A percentile compares a stretch with the other conserved stretches of the same genome.
These are phyloP conservation scores for Bacterosira constricta DNA, from an alignment of 108 stramenopile genomes.

Conservation along the genomic window DNA sequence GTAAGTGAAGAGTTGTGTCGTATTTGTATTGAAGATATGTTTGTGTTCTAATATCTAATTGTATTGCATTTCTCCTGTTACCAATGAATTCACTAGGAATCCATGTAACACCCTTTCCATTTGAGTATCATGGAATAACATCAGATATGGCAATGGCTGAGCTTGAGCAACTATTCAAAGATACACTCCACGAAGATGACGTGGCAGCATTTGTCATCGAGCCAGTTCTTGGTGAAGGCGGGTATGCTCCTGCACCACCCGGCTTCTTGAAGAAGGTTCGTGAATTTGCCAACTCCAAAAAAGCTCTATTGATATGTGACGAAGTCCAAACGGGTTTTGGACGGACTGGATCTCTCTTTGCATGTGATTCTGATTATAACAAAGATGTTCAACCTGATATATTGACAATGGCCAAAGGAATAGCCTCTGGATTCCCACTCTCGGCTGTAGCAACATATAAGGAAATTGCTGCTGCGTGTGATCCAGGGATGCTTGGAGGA, in stretches of 20 bases:
- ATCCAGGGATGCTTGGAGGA: slow-evolving; percentile 67
- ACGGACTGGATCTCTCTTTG: slow-evolving; percentile 91
- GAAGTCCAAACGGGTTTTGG: slow-evolving; percentile 98
- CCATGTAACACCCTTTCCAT: slow-evolving; percentile 53
- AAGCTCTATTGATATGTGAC: slow-evolving; percentile 91
- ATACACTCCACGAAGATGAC: slow-evolving; percentile 51
- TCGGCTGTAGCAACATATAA: slow-evolving; percentile 60
- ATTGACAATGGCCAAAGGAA: slow-evolving; percentile 74
- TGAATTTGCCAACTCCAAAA: slow-evolving; percentile 58
- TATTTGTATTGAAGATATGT: not conserved
- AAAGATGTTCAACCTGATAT: slow-evolving; percentile 60
- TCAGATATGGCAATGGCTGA: slow-evolving; percentile 38
- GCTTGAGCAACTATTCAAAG: slow-evolving; percentile 50
- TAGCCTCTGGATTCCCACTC: slow-evolving; percentile 72
- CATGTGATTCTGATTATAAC: slow-evolving; percentile 66
- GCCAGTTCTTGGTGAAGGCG: slow-evolving; percentile 71
- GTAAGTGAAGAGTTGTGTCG: no score
- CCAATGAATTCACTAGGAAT: slow-evolving; percentile 8
- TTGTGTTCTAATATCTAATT: not conserved
- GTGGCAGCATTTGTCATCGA: slow-evolving; percentile 65
- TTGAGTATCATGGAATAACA: slow-evolving; percentile 46
- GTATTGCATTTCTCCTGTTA: not conserved
- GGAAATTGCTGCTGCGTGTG: slow-evolving; percentile 59
- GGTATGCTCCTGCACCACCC: slow-evolving; percentile 61
- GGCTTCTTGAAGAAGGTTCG: slow-evolving; percentile 52